phyloP scores from a whole-genome alignment of 495 filamentous ascomycete species.

The Tuber indicum region DNA sequence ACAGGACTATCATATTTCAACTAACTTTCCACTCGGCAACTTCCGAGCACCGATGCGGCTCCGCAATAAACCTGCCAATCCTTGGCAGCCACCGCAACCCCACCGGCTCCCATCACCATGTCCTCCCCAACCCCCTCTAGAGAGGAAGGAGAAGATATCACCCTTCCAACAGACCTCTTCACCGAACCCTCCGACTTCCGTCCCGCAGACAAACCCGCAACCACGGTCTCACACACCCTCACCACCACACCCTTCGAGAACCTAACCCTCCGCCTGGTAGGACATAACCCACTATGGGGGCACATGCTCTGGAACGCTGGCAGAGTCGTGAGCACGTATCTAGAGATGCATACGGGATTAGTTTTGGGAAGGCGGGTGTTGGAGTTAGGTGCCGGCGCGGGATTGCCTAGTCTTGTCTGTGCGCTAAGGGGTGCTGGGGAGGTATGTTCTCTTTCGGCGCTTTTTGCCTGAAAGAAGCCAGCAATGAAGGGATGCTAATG shows the following conservation, averaged over 20 bases:
- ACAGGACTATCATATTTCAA: no score
- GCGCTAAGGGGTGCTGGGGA: conserved; percentile 60
- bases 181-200: conserved; percentile 73
- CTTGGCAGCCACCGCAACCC: not conserved
- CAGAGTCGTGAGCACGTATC: conserved; percentile 64
- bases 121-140: not conserved
- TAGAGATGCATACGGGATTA: conserved; percentile 59
- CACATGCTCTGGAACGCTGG: conserved; percentile 89
- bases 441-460: not conserved
- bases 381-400: conserved; percentile 85
- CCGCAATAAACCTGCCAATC: not conserved
- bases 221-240: conserved; percentile 61
- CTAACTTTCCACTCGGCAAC: not conserved
- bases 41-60: not conserved
- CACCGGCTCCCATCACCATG: not conserved
- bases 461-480: not conserved
- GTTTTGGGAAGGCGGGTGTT: conserved; percentile 61
- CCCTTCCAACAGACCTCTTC: conserved; percentile 55
- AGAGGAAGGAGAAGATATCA: not conserved
- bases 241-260: conserved; percentile 52
- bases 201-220: conserved; percentile 61
- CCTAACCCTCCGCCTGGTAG: conserved; percentile 73
- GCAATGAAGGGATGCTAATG: not conserved
- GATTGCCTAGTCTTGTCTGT: conserved; percentile 72
- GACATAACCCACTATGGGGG: conserved; percentile 84